phyloP scores from a whole-genome alignment of 2,329 filamentous ascomycete species.

The Sarocladiaceae sp. region DNA sequence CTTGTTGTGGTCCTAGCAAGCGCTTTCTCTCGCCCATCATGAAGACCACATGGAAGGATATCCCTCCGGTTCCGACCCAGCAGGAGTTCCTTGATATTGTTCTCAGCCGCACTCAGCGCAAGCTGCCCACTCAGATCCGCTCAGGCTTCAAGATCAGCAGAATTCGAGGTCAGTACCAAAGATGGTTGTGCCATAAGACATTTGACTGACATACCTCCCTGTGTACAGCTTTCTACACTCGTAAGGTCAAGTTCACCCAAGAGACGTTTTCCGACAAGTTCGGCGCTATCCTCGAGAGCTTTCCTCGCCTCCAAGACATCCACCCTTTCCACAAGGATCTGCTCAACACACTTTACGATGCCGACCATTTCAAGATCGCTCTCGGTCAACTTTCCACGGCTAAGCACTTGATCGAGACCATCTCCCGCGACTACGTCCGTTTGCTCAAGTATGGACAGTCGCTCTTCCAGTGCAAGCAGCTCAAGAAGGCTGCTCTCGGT shows the following conservation, averaged over 20 bases:
- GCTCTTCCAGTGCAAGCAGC: conserved; percentile 97
- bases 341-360: conserved; percentile 97
- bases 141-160: conserved; percentile 91
- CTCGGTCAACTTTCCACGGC: conserved; percentile 93
- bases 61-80: conserved; percentile 82
- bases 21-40: conserved; percentile 35
- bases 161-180: conserved; percentile 60
- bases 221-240: conserved; percentile 75
- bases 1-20: conserved; percentile 8
- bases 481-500: conserved; percentile 92
- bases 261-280: conserved; percentile 97
- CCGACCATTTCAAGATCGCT: conserved; percentile 95
- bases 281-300: conserved; percentile 82
- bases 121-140: conserved; percentile 91
- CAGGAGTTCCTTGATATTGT: conserved; percentile 98
- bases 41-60: conserved; percentile 69
- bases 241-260: conserved; percentile 97
- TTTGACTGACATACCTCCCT: conserved; percentile 16
- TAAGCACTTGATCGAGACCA: conserved; percentile 94
- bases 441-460: conserved; percentile 90
- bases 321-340: conserved; percentile 82
- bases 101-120: conserved; percentile 85
- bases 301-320: conserved; percentile 88
- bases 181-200: not conserved
- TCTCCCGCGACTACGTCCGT: conserved; percentile 92